phyloP scores from a whole-genome alignment of 2,329 filamentous ascomycete genomes.

The Ophiostoma quercus region DNA sequence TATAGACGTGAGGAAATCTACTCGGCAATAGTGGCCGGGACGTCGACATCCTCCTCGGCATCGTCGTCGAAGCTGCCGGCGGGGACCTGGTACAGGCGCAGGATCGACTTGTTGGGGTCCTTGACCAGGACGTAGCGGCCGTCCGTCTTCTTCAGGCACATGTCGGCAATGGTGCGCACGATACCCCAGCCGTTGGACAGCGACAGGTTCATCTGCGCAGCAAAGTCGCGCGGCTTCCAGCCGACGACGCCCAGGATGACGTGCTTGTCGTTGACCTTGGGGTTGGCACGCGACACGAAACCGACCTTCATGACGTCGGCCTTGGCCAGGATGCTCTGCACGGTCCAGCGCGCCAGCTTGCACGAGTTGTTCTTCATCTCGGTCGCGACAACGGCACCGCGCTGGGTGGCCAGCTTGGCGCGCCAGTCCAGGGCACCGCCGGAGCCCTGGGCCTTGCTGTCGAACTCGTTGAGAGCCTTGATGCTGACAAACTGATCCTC shows the following conservation, averaged over 20 bases:
- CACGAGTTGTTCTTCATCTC: slow-evolving; percentile 99
- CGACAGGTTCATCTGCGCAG: slow-evolving; percentile 95
- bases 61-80: slow-evolving; percentile 85
- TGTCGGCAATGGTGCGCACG: slow-evolving; percentile 94
- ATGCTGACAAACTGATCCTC: slow-evolving; percentile 88
- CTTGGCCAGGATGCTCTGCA: slow-evolving; percentile 91
- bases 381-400: slow-evolving; percentile 93
- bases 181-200: slow-evolving; percentile 98
- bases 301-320: slow-evolving; percentile 99
- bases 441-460: slow-evolving; percentile 92
- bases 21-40: slow-evolving; percentile 23
- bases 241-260: slow-evolving; percentile 91
- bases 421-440: slow-evolving; percentile 96
- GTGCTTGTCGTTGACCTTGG: slow-evolving; percentile 87
- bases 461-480: slow-evolving; percentile 98
- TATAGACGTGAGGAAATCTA: slow-evolving; percentile 24
- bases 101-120: slow-evolving; percentile 95
- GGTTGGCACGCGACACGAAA: slow-evolving; percentile 94
- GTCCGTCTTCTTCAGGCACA: slow-evolving; percentile 72
- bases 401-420: slow-evolving; percentile 86
- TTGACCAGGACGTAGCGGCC: slow-evolving; percentile 77
- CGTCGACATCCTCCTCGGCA: slow-evolving; percentile 44
- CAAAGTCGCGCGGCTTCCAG: slow-evolving; percentile 97
- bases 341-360: slow-evolving; percentile 97
- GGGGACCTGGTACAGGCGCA: slow-evolving; percentile 89